These are phyloP conservation scores for Erodium texanum DNA, from an alignment of 441 rosid species.

Conservation along the genomic window DNA sequence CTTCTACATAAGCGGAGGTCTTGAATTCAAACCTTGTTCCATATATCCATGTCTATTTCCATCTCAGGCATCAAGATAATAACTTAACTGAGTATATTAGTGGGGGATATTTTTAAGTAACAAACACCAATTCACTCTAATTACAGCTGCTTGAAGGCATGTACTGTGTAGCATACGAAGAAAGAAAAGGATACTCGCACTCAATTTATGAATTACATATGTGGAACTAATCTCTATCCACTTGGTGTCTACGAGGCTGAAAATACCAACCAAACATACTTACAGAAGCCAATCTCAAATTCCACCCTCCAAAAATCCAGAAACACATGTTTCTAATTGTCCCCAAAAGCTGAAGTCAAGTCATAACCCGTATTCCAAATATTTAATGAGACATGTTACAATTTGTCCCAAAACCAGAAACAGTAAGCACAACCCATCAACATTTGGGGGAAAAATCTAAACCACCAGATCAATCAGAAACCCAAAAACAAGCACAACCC, in stretches of 20 bases:
- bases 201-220: too few relatives aligned
- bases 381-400: not conserved
- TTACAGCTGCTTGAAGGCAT: not conserved
- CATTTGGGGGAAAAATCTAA: not conserved
- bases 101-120: not conserved
- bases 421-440: slow-evolving; percentile 1
- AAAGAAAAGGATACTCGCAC: not conserved
- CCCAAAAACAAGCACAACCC: not conserved
- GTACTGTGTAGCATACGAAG: not conserved
- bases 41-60: not conserved
- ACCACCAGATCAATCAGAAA: not conserved
- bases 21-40: not conserved
- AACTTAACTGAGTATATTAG: not conserved
- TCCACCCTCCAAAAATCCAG: not conserved
- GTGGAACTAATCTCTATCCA: not conserved
- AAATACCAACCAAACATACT: not conserved
- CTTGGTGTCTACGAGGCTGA: not conserved
- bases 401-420: not conserved
- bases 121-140: not conserved
- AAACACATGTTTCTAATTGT: not conserved
- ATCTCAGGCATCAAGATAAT: not conserved
- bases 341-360: not conserved
- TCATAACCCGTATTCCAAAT: not conserved
- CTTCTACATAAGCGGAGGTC: not conserved
- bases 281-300: not conserved